Percentiles rank a stretch among this genome's conserved stretches.
phyloP scores from a whole-genome alignment of 2,329 filamentous ascomycete genomes.

The Colletotrichum liaoningense region DNA sequence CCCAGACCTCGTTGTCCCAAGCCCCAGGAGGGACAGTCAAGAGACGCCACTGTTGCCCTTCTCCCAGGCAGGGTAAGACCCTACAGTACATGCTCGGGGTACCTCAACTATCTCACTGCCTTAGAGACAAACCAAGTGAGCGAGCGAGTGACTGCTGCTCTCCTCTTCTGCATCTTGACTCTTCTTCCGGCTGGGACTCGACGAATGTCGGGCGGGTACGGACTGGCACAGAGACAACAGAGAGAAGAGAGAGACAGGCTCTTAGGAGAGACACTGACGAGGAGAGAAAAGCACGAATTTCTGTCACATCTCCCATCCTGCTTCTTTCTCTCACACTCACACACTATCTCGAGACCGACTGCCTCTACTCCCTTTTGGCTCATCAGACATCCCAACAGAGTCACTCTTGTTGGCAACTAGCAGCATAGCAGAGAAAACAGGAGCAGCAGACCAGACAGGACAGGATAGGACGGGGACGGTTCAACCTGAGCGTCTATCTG shows the following conservation, averaged over 20 bases:
- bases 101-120: slow-evolving; percentile 10
- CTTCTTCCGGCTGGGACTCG: slow-evolving; percentile 15
- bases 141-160: not conserved
- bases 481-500: not conserved
- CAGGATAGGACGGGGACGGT: not conserved
- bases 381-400: slow-evolving; percentile 25
- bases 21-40: slow-evolving; percentile 21
- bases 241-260: slow-evolving; percentile 14
- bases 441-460: not conserved
- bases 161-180: slow-evolving; percentile 15
- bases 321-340: slow-evolving; percentile 11
- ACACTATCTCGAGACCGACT: not conserved
- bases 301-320: slow-evolving; percentile 30
- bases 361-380: slow-evolving; percentile 3
- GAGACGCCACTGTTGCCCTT: slow-evolving; percentile 23
- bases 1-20: slow-evolving; percentile 31
- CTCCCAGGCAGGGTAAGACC: slow-evolving; percentile 12
- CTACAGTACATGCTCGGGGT: slow-evolving; percentile 2
- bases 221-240: slow-evolving; percentile 6
- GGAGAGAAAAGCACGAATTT: slow-evolving; percentile 26
- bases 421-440: not conserved
- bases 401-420: not conserved
- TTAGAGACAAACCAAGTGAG: not conserved
- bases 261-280: slow-evolving; percentile 25
- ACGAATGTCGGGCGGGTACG: slow-evolving; percentile 15